Base-by-base conservation (phyloP, 371 early-diverging fungal species). In the Coemansia sp. region DNA sequence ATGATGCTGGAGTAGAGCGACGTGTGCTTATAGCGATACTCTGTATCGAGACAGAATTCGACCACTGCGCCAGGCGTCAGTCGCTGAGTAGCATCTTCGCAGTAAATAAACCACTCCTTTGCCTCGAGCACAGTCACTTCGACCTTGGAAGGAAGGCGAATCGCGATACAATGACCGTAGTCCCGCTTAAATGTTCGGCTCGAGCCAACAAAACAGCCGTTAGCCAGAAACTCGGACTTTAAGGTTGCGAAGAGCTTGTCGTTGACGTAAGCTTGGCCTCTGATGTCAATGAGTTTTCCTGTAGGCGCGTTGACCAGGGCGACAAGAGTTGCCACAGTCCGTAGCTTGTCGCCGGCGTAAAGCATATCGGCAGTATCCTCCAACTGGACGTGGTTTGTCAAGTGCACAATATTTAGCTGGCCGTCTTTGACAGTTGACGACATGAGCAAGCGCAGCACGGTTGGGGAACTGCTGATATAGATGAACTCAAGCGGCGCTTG, bases 401-500 rank as follows among this genome's bases (percentile, higher is more conserved):
- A 20, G 20, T 95, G 97, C 34, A 97, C 95, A 26, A 94, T 81
- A 55, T 85, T 84, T 57, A 95, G 81, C 50, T 94, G 82, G 71
- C 95, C 94, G 52, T 91, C 93, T 69, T 93, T 93, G 64, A 95
- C 89, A 5, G 55, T 35, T 0, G 65, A 36, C 1, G 66, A 61
- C 1, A 33, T 30, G 0, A 65, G 35, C 1, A 70, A 5, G 8
- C 58, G 33, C 16, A 70, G 10, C 35, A 51, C 31, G 1, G 14
- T 41, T 0, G 45, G n/a, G 10, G 35, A 41, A 20, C 20, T 20
- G 20, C 20, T 20, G 1, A 51, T 11, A 7, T 30, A 10, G 4
- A 62, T 11, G 78, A 93, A 95, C 81, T 94, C 96, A 88, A 95
- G 89, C 43, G 97, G 97, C 35, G 94, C 93, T 5, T 52, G 16